Base-by-base conservation (phyloP, 2,329 filamentous ascomycete genomes). In the Sporothrix pseudoabietina region DNA sequence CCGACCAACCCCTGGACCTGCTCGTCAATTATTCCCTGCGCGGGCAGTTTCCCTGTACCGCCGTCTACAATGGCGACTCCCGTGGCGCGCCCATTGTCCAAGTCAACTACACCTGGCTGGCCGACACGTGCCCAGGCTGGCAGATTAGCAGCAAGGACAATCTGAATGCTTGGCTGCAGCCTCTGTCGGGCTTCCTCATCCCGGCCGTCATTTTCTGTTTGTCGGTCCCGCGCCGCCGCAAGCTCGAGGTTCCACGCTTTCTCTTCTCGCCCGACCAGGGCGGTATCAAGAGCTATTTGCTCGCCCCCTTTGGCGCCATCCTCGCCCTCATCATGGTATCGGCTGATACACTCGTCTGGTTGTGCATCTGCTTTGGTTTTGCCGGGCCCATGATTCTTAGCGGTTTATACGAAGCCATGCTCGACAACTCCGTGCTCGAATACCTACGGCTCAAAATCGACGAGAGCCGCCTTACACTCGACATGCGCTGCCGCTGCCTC, bases 371-470 rank as follows among this genome's bases (percentile, higher is more conserved):
- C 32, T 79, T 80, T 26, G 78, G 78, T 1, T 76, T 79, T 30
- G 74, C 78, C 1, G 79, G 78, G 7, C 79, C 79, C 26, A 80
- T 80, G 77, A 77, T 80, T 22, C 19, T 80, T 35, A 78, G 77
- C 55, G 79, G 78, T 0, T 61, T 80, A 1, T 80, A 80, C 65
- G 79, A 80, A 39, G 78, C 78, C n/a, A 71, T 77, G 52, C 73
- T 80, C 16, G 79, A 80, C 70, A 78, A 77, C 35, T 54, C 72
- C 3, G 74, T 79, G 10, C 71, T 80, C 8, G 70, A 75, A 0
- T 78, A 77, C 47, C 69, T 80, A 1, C 68, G 71, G 7, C 47
- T 71, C 39, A 78, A 78, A 68, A 72, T 71, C 12, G 47, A 75
- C n/a, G 75, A 75, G 35, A 32, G 68, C n/a, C 72, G 71, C 3